Evolutionary conservation across 179 eudicot species (phyloP).

Genomic region (Kewa caespitosa): DNA sequence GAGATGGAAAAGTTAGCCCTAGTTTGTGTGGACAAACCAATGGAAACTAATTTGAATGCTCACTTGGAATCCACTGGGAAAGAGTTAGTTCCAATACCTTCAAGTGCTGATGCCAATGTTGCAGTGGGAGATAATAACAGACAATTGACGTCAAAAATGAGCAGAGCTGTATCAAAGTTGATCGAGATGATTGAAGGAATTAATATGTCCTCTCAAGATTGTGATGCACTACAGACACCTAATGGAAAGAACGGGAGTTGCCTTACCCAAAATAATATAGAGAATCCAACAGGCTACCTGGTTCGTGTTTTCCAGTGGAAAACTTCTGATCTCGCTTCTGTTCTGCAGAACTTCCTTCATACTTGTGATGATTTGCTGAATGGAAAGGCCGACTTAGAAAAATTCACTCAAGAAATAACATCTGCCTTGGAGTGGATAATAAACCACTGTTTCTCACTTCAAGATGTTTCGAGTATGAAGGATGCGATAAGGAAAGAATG

Average conservation of each 20-base stretch:
- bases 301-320: constrained; percentile 81
- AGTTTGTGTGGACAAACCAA: constrained; percentile 52
- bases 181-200: constrained; percentile 67
- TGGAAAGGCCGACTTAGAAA: constrained; percentile 49
- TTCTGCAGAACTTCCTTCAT: constrained; percentile 49
- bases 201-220: constrained; percentile 29
- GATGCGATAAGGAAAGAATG: constrained; percentile 51
- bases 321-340: constrained; percentile 52
- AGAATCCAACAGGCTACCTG: constrained; percentile 36
- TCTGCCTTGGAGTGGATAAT: constrained; percentile 65
- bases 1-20: constrained; percentile 94
- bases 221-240: constrained; percentile 3
- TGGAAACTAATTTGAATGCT: constrained; percentile 20
- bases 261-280: constrained; percentile 27
- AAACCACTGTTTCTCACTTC: constrained; percentile 70
- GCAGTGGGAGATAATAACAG: neutral
- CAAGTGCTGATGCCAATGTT: constrained; percentile 5
- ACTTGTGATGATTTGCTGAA: constrained; percentile 50
- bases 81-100: constrained; percentile 27
- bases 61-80: constrained; percentile 26
- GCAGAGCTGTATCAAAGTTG: constrained; percentile 45
- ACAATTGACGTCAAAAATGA: constrained; percentile 30
- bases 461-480: constrained; percentile 74
- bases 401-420: constrained; percentile 50
- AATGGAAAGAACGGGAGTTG: constrained; percentile 21